Conservation (phyloP, 179 eudicot species). For the Corrigiola litoralis region DNA sequence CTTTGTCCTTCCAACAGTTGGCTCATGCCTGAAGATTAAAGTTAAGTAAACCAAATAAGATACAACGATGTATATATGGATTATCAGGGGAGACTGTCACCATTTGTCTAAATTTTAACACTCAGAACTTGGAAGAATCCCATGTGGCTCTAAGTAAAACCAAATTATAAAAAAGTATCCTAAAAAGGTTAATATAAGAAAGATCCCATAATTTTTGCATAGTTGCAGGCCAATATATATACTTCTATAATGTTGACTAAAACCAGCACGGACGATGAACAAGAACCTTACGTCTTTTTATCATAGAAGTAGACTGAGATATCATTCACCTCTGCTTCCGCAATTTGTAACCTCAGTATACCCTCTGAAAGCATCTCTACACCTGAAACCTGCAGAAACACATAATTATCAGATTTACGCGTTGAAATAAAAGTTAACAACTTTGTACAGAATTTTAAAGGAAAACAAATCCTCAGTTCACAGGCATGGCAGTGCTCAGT, state of each 20-base stretch:
- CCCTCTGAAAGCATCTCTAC: conserved; percentile 93
- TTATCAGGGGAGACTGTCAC: background rate
- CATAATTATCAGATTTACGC: background rate
- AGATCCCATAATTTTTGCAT: too few relatives aligned
- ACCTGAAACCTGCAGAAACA: conserved; percentile 72
- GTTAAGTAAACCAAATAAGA: conserved; percentile 3
- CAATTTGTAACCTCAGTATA: conserved; percentile 75
- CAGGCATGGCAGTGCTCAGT: background rate
- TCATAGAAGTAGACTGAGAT: conserved; percentile 83
- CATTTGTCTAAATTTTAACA: background rate
- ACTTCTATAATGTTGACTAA: background rate
- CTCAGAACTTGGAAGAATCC: too few relatives aligned
- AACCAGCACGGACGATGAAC: background rate
- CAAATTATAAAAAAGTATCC: too few relatives aligned
- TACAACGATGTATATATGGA: background rate
- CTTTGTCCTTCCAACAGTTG: conserved; percentile 87
- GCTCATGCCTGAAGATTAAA: conserved; percentile 68
- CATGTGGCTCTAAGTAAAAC: too few relatives aligned
- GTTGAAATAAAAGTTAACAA: background rate
- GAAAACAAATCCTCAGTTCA: background rate
- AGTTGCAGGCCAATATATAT: background rate
- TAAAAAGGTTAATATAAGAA: too few relatives aligned
- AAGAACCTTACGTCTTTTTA: conserved; percentile 66
- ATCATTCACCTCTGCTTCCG: conserved; percentile 98
- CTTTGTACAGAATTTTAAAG: background rate